Conservation (phyloP, 257 asterid species). For the Ligustrum vulgare region DNA sequence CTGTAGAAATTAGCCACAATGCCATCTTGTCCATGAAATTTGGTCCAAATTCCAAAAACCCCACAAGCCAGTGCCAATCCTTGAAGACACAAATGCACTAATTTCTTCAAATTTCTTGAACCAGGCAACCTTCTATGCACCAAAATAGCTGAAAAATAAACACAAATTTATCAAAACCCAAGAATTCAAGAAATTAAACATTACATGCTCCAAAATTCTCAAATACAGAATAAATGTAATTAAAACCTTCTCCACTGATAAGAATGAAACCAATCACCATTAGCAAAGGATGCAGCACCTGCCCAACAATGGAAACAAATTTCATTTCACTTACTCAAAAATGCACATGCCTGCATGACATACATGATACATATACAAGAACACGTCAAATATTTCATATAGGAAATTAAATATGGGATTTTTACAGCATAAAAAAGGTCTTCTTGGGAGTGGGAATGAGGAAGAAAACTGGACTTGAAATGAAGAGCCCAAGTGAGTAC, state of each 20-base stretch:
- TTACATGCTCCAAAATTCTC: too few species aligned
- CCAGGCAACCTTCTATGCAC: conserved; percentile 90
- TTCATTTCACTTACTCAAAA: too few species aligned
- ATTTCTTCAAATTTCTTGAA: conserved; percentile 76
- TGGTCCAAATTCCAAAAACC: conserved; percentile 84
- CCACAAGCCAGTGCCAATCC: conserved; percentile 89
- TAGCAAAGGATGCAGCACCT: too few species aligned
- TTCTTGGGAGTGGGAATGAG: conserved; percentile 52
- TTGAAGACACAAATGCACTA: conserved; percentile 77
- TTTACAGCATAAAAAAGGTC: conserved; percentile 67
- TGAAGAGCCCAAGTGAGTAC: conserved; percentile 68
- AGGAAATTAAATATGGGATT: neutral
- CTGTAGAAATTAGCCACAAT: conserved; percentile 80
- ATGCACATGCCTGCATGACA: conserved; percentile 17
- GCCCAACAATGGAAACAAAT: too few species aligned
- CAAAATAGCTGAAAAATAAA: conserved; percentile 55
- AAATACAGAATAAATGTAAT: too few species aligned
- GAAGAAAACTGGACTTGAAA: conserved; percentile 63
- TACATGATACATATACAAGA: neutral
- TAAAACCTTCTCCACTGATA: too few species aligned
- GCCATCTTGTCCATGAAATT: conserved; percentile 74
- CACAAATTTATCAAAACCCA: conserved; percentile 5
- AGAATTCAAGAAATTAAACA: neutral
- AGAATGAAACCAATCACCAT: too few species aligned
- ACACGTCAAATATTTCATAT: neutral